phyloP scores from a whole-genome alignment of 495 filamentous ascomycete genomes.

The Chlorociboria aeruginascens region DNA sequence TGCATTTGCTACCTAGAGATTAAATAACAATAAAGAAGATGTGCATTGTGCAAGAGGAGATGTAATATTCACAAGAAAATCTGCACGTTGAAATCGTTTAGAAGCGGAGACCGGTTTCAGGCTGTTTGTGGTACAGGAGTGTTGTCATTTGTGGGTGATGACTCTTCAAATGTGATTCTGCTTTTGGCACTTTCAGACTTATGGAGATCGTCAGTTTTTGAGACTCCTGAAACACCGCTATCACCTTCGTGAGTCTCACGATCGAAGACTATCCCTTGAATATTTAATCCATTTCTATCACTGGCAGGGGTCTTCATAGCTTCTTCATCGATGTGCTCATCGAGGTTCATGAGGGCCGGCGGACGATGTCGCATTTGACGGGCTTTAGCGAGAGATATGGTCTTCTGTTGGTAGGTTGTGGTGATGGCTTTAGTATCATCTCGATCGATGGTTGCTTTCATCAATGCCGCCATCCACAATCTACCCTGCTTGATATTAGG shows the following conservation, averaged over 20 bases:
- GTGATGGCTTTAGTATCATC: conserved; percentile 68
- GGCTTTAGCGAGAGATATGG: conserved; percentile 35
- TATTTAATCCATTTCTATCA: conserved; percentile 33
- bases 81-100: no score
- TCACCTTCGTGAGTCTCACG: conserved; percentile 32
- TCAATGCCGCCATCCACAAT: conserved; percentile 95
- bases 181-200: conserved; percentile 9
- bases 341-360: conserved; percentile 69
- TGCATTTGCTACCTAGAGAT: no score
- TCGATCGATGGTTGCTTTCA: conserved; percentile 98
- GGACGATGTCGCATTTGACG: conserved; percentile 38
- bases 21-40: no score
- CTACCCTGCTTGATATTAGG: conserved; percentile 79
- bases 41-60: no score
- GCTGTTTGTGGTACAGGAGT: not conserved
- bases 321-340: conserved; percentile 35
- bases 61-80: no score
- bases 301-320: conserved; percentile 15
- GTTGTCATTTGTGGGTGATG: no score
- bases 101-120: not conserved
- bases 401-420: conserved; percentile 75
- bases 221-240: conserved; percentile 31
- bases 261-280: conserved; percentile 23
- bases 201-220: conserved; percentile 4
- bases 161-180: not conserved